Base-by-base conservation (phyloP, 1,139 yeast genomes). In the Zygosaccharomyces pseudobailii region DNA sequence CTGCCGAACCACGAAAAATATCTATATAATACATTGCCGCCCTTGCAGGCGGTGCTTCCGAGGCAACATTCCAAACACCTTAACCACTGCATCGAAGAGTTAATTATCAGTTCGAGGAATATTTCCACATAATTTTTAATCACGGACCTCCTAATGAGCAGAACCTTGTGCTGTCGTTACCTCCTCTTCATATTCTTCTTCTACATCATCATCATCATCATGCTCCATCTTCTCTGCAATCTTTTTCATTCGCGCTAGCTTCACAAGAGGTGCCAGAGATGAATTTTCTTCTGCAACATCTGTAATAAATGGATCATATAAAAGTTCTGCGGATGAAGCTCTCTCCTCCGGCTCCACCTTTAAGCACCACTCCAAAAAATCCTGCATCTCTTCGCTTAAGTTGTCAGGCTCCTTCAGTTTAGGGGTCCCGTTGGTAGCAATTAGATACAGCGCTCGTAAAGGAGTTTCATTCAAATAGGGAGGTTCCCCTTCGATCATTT, bases 401-500 rank as follows among this genome's bases (percentile, higher is more conserved):
- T 85, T 79, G 51, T 86, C 96, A 2, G 96, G 92, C 58, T 92
- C 96, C 67, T 88, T 87, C 63, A 92, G 75, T 58, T 80, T 80
- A 2, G 98, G 98, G 3, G 97, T 92, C 34, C 98, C 98, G 62
- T 88, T 92, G 1, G 97, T 89, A 3, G 96, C 95, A 67, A 92
- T 92, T 68, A 92, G 73, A 66, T 89, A 92, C 48, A 92, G 74
- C 0, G 98, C 98, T 48, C 76, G 65, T 60, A 92, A 75, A 10
- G 98, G 98, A 10, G 96, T 87, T 66, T 92, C 98, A 61, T 90
- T 89, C 66, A 92, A 74, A 65, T 92, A 92, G 9, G 98, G 98
- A 5, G 98, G 98, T 69, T 92, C 98, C 30, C 98, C 97, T 69
- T 92, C 97, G 56, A 92, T 87, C 98, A 92, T 92, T 69, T 92